These are phyloP conservation scores for Rhypophila decipiens DNA, from an alignment of 495 filamentous ascomycete genomes.

Conservation along the genomic window DNA sequence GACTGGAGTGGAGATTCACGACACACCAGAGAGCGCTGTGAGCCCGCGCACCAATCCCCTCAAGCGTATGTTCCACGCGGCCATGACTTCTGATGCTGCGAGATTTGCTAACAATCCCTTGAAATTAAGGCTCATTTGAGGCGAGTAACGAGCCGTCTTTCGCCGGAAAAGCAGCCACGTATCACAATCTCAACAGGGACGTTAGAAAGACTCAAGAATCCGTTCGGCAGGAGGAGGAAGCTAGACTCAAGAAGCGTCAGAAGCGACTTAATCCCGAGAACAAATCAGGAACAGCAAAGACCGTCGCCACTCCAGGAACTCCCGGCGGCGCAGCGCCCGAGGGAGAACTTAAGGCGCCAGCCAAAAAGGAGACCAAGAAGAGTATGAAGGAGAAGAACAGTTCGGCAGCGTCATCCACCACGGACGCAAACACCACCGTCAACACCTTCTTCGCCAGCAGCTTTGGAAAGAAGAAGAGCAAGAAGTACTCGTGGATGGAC, in stretches of 20 bases:
- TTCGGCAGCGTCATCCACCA: slow-evolving; percentile 47
- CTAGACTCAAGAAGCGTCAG: slow-evolving; percentile 39
- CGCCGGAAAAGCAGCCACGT: slow-evolving; percentile 12
- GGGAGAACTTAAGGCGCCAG: slow-evolving; percentile 35
- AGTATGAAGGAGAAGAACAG: slow-evolving; percentile 46
- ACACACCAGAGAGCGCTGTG: slow-evolving; percentile 49
- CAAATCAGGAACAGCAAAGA: slow-evolving; percentile 28
- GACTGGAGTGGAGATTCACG: slow-evolving; percentile 1
- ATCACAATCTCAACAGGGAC: slow-evolving; percentile 30
- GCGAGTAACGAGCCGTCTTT: slow-evolving; percentile 2
- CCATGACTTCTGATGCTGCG: neutral
- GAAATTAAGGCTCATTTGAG: slow-evolving; percentile 16
- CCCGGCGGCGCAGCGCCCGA: slow-evolving; percentile 44
- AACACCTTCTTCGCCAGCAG: slow-evolving; percentile 45
- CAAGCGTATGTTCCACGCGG: slow-evolving; percentile 48
- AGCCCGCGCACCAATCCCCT: slow-evolving; percentile 46
- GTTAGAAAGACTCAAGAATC: slow-evolving; percentile 27
- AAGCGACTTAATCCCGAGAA: slow-evolving; percentile 40
- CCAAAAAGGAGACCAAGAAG: slow-evolving; percentile 57
- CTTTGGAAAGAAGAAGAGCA: slow-evolving; percentile 50
- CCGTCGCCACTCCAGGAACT: slow-evolving; percentile 43
- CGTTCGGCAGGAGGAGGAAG: slow-evolving; percentile 44
- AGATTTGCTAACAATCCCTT: slow-evolving; percentile 13
- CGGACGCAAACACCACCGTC: slow-evolving; percentile 49
- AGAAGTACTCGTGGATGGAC: slow-evolving; percentile 56